phyloP scores from a whole-genome alignment of 441 rosid genomes.

The Euphorbia celastroides region DNA sequence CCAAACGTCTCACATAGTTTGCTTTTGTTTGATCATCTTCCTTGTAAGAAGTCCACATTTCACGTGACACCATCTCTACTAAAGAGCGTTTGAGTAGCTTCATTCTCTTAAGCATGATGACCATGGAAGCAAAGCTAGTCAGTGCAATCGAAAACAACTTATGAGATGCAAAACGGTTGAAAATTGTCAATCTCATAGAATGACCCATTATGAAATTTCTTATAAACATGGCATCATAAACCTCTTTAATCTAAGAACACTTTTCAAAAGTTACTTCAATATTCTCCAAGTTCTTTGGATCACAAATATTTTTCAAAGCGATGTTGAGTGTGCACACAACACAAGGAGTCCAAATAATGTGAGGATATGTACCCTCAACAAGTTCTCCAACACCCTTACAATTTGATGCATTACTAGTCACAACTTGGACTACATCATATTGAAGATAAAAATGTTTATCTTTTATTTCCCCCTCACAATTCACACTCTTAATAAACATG shows the following conservation, averaged over 20 bases:
- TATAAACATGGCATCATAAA: background rate
- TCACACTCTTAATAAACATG: background rate
- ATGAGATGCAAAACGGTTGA: background rate
- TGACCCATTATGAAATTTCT: background rate
- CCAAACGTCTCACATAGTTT: background rate
- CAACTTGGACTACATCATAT: background rate
- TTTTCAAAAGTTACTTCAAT: background rate
- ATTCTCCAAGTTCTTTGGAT: background rate
- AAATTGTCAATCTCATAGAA: background rate
- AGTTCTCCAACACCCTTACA: background rate
- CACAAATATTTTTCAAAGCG: background rate
- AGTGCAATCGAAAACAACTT: background rate
- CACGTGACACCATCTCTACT: background rate
- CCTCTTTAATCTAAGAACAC: background rate
- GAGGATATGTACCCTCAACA: background rate
- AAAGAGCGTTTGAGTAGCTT: background rate
- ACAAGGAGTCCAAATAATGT: background rate
- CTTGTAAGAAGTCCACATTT: background rate
- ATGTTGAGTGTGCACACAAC: background rate
- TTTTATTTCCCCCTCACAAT: background rate
- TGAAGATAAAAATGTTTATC: background rate
- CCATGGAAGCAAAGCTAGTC: background rate
- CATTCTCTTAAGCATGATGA: background rate
- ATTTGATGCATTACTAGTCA: background rate
- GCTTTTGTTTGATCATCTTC: background rate